Evolutionary conservation across 176 grass and related monocot genomes (phyloP), one percentile per base, ranked within the genome.

Genomic region (Hyparrhenia diplandra): DNA sequence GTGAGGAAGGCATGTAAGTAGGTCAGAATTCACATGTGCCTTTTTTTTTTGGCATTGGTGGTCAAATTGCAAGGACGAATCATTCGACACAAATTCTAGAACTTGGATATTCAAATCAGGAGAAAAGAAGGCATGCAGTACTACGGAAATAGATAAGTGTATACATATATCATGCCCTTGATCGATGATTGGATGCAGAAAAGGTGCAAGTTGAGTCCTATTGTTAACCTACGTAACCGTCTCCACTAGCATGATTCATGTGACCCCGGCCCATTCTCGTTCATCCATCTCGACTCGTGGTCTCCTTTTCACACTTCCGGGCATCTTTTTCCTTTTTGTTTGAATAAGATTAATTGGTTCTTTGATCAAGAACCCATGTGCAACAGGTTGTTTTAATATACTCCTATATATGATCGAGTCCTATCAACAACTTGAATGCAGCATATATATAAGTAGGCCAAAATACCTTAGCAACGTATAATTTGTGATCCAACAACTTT

Each of bases 161-260:
- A 8, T 10, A 55, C n/a, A 32, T 32, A 32, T n/a, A n/a, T n/a
- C n/a, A n/a, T n/a, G 51, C 20, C 51, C 2, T 61, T 28, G n/a
- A n/a, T n/a, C n/a, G 24, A 62, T 39, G 31, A 66, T 10, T 43
- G 68, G n/a, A 45, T 45, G 35, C 29, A 47, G 13, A 13, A 73
- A 73, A 20, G 45, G 6, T 72, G 25, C 43, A 73, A 51, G 70
- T 73, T 73, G 70, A 73, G 70, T 16, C 43, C 70, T 51, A 52
- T 31, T 20, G 27, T 10, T 30, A 73, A 49, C 69, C 27, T 30
- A 29, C 43, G 29, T 30, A 72, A 73, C 43, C 43, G 43, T 32
- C 43, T 73, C 45, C 70, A 49, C 69, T 49, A 28, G 24, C 29
- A 65, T 32, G 16, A 29, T 49, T 51, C 40, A 47, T 71, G 68